These are phyloP conservation scores for Malassezia arunalokei DNA, from an alignment of 1,284 basidiomycete species.

Conservation along the genomic window DNA sequence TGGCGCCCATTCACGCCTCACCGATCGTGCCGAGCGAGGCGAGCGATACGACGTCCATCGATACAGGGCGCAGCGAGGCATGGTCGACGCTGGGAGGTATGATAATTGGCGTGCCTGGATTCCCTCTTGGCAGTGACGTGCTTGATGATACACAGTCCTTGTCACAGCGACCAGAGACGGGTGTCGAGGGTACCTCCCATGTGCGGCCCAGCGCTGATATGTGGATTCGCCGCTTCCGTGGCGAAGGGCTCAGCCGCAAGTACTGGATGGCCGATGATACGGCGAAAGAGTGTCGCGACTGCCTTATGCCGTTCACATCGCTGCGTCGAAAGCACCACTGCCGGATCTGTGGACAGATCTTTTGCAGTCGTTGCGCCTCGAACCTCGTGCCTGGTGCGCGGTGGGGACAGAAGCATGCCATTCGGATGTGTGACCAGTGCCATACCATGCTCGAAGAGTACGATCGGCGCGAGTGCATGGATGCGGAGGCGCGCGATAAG, in stretches of 20 bases:
- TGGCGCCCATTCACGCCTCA: constrained; percentile 8
- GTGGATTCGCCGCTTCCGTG: constrained; percentile 30
- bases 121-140: constrained; percentile 33
- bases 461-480: constrained; percentile 30
- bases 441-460: constrained; percentile 71
- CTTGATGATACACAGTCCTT: constrained; percentile 35
- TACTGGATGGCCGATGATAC: constrained; percentile 60
- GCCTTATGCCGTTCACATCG: constrained; percentile 36
- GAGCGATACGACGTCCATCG: not conserved
- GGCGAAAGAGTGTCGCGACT: constrained; percentile 59
- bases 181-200: constrained; percentile 18
- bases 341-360: constrained; percentile 45
- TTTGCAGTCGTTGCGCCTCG: constrained; percentile 60
- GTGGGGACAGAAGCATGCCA: constrained; percentile 80
- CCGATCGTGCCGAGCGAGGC: not conserved
- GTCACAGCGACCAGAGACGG: constrained; percentile 25
- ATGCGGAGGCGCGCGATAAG: constrained; percentile 3
- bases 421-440: constrained; percentile 88
- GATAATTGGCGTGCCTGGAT: constrained; percentile 26
- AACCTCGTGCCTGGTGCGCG: constrained; percentile 90
- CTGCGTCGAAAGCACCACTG: constrained; percentile 44
- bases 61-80: not conserved
- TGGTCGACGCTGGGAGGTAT: not conserved
- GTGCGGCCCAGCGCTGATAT: constrained; percentile 31
- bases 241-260: constrained; percentile 36